Evolutionary conservation across 179 eudicot genomes (phyloP).

Genomic region (Vitellaria paradoxa): DNA sequence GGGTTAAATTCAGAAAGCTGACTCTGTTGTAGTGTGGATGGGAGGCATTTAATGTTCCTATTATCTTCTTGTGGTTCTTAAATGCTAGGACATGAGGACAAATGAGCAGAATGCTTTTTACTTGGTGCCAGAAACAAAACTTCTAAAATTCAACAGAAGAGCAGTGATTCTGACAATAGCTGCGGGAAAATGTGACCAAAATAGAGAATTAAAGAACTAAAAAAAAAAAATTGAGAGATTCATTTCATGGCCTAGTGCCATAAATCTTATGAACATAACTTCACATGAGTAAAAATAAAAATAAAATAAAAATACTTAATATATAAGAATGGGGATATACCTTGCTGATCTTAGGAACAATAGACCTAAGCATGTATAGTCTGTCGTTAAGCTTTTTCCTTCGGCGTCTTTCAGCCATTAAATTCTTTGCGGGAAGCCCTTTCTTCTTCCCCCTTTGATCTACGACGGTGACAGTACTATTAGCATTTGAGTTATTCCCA

Average conservation of each 20-base stretch:
- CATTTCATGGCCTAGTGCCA: background rate
- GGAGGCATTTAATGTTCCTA: background rate
- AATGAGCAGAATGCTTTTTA: background rate
- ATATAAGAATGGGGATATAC: constrained; percentile 30
- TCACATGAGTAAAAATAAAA: background rate
- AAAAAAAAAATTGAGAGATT: background rate
- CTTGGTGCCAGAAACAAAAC: background rate
- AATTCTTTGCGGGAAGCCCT: constrained; percentile 87
- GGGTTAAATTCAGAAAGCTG: background rate
- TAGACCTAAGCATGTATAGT: constrained; percentile 89
- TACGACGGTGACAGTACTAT: constrained; percentile 48
- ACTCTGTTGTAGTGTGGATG: background rate
- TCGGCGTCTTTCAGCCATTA: constrained; percentile 94
- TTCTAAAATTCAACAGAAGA: background rate
- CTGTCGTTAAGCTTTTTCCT: constrained; percentile 95
- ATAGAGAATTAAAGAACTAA: background rate
- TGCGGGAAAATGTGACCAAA: constrained; percentile 1
- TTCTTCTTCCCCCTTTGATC: constrained; percentile 83
- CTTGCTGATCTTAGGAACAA: constrained; percentile 98
- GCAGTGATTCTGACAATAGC: background rate
- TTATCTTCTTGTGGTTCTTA: background rate
- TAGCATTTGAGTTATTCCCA: constrained; percentile 57
- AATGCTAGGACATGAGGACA: background rate
- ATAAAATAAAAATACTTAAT: background rate
- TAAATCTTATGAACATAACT: background rate